Percentiles rank a stretch among this genome's conserved stretches.
These are phyloP conservation scores for Russula brevipes DNA, from an alignment of 768 basidiomycete species.

Conservation along the genomic window DNA sequence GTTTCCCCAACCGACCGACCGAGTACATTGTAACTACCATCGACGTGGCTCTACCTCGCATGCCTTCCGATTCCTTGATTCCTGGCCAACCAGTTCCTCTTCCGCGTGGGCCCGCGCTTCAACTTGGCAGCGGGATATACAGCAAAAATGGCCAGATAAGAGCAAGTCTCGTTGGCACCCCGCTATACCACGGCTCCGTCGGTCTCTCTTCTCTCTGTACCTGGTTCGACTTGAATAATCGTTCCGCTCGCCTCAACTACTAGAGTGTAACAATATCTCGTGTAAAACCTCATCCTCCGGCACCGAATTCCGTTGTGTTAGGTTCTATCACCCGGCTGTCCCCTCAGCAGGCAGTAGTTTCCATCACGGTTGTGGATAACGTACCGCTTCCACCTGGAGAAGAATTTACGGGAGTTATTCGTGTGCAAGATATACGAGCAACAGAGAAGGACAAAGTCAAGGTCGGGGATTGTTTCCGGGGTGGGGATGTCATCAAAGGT, in stretches of 20 bases:
- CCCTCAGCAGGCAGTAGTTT: slow-evolving; percentile 74
- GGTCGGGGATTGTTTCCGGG: slow-evolving; percentile 86
- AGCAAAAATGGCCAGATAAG: slow-evolving; percentile 55
- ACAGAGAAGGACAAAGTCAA: slow-evolving; percentile 89
- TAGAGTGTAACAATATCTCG: slow-evolving; percentile 62
- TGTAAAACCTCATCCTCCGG: slow-evolving; percentile 66
- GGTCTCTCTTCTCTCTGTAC: slow-evolving; percentile 38
- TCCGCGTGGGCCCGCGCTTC: slow-evolving; percentile 49
- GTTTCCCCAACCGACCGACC: neutral
- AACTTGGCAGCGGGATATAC: slow-evolving; percentile 65
- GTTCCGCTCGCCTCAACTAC: neutral
- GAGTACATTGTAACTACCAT: neutral
- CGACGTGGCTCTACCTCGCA: slow-evolving; percentile 19
- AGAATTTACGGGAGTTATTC: slow-evolving; percentile 86
- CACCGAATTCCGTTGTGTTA: slow-evolving; percentile 69
- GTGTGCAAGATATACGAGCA: slow-evolving; percentile 81
- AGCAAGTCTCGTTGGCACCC: slow-evolving; percentile 66
- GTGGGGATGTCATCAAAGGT: slow-evolving; percentile 85
- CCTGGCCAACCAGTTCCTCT: slow-evolving; percentile 75
- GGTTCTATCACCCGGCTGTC: slow-evolving; percentile 81
- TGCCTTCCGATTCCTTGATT: slow-evolving; percentile 42
- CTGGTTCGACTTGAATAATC: slow-evolving; percentile 26
- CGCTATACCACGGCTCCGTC: slow-evolving; percentile 60
- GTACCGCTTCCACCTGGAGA: slow-evolving; percentile 76
- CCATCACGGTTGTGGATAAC: slow-evolving; percentile 84